A percentile compares a stretch with the other conserved stretches of the same genome.
phyloP scores from a whole-genome alignment of 2,329 filamentous ascomycete genomes.

The Xylariaceae sp. region DNA sequence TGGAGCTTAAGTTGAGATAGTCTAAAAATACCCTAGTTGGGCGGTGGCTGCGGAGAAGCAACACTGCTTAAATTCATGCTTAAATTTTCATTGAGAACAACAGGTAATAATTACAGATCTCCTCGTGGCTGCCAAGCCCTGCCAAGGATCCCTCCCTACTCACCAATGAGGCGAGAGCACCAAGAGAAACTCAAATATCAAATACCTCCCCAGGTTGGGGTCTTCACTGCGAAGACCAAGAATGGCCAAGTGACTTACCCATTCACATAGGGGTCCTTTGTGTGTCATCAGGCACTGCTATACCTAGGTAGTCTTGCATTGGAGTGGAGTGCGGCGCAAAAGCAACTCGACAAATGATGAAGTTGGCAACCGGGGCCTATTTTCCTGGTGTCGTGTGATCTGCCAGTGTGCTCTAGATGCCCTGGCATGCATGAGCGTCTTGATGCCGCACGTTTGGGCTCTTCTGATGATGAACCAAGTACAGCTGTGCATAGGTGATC shows the following conservation, averaged over 20 bases:
- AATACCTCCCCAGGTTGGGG: slow-evolving; percentile 14
- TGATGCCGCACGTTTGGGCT: neutral
- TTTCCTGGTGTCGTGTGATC: slow-evolving; percentile 26
- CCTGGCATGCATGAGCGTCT: slow-evolving; percentile 17
- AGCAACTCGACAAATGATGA: neutral
- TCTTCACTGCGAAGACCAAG: slow-evolving; percentile 6
- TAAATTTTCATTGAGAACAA: slow-evolving; percentile 34
- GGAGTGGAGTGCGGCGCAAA: slow-evolving; percentile 9
- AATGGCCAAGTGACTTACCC: slow-evolving; percentile 17
- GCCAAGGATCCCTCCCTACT: slow-evolving; percentile 29
- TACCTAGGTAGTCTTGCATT: slow-evolving; percentile 2
- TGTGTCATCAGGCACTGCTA: slow-evolving; percentile 7
- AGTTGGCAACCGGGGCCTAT: slow-evolving; percentile 6
- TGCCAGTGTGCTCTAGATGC: slow-evolving; percentile 12
- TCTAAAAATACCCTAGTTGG: slow-evolving; percentile 26
- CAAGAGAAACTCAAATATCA: slow-evolving; percentile 27
- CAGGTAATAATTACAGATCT: slow-evolving; percentile 17
- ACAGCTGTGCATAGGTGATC: too few species aligned
- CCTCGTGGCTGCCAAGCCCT: slow-evolving; percentile 41
- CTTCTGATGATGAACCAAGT: neutral
- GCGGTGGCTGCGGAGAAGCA: slow-evolving; percentile 18
- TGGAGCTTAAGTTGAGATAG: slow-evolving; percentile 11
- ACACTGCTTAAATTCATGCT: slow-evolving; percentile 44
- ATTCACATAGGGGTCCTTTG: slow-evolving; percentile 2
- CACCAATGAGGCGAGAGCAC: slow-evolving; percentile 15